Evolutionary conservation across 345 rosid genomes (phyloP), one percentile per base, ranked within the genome.

Genomic region (Melaleuca quinquenervia): DNA sequence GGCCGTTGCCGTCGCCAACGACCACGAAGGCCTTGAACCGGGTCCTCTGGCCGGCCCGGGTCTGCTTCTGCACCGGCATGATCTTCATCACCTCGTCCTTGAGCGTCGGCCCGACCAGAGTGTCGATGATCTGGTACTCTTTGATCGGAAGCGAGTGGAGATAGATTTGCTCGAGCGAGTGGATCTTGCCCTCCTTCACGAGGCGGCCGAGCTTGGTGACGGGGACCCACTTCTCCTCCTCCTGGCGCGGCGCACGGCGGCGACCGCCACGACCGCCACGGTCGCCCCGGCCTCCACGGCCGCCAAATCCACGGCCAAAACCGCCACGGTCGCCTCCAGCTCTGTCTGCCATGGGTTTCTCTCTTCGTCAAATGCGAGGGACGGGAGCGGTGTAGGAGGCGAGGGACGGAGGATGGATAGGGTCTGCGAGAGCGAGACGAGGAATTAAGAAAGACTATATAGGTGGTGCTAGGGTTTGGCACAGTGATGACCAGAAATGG

Each of bases 41-140:
- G 10, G 96, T 95, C 24, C 98, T 86, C 89, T 94, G 97, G 3
- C 97, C 97, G 44, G 96, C 98, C 7, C 98, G 91, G 22, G 96
- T 95, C 84, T 90, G 90, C 51, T 91, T 88, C 91, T 96, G 99
- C 45, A 95, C 98, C 1, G 99, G 97, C 88, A 93, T 94, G 89
- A 95, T 95, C 85, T 96, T 95, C 99, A 96, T 96, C 82, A 96
- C 99, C 92, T 96, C 99, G 18, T 96, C 99, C 88, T 95, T 96
- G 87, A 96, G 89, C 0, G 91, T 48, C 1, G 96, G 96, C 24
- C 95, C 96, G 1, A 93, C 91, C 50, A 96, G 99, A 2, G 86
- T 82, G 90, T 95, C 98, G 5, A 96, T 50, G 89, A 96, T 96
- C 89, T 96, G 99, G 70, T 95, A 87, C 93, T 96, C 99, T 90